Evolutionary conservation across 148 eudicot genomes (phyloP).

Genomic region (Cornus florida): DNA sequence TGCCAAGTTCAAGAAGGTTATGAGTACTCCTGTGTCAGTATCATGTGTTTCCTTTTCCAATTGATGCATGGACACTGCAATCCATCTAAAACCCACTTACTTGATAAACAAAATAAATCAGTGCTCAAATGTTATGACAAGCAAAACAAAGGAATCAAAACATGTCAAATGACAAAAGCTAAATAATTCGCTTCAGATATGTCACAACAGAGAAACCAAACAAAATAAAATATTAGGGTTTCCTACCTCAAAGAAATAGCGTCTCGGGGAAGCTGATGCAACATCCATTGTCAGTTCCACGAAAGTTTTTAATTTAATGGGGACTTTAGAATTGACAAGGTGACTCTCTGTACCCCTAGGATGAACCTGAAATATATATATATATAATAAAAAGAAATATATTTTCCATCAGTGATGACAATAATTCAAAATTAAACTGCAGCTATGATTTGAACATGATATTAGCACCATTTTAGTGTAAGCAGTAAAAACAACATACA

Average conservation of each 20-base stretch:
- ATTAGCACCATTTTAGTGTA: not conserved
- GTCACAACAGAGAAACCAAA: not conserved
- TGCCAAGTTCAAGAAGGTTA: not conserved
- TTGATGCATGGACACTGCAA: not conserved
- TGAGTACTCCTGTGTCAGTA: not conserved
- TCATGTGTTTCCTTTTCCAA: not conserved
- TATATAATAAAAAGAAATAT: not conserved
- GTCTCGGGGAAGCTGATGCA: constrained; percentile 91
- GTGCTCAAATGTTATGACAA: not conserved
- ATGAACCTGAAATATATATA: constrained; percentile 53
- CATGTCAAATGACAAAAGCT: constrained; percentile 7
- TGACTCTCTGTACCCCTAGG: constrained; percentile 34
- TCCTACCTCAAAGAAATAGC: constrained; percentile 88
- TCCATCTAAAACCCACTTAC: not conserved
- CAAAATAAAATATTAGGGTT: not conserved
- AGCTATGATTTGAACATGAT: not conserved
- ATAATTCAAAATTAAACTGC: not conserved
- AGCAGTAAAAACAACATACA: not conserved
- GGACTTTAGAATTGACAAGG: constrained; percentile 22
- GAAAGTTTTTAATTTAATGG: constrained; percentile 62
- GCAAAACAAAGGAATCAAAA: constrained; percentile 5
- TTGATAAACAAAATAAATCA: not conserved
- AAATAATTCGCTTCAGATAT: not conserved
- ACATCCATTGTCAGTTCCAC: constrained; percentile 88
- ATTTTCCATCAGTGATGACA: not conserved